Conservation (phyloP, 768 basidiomycete species). For the Cystofilobasidium ferigula region DNA sequence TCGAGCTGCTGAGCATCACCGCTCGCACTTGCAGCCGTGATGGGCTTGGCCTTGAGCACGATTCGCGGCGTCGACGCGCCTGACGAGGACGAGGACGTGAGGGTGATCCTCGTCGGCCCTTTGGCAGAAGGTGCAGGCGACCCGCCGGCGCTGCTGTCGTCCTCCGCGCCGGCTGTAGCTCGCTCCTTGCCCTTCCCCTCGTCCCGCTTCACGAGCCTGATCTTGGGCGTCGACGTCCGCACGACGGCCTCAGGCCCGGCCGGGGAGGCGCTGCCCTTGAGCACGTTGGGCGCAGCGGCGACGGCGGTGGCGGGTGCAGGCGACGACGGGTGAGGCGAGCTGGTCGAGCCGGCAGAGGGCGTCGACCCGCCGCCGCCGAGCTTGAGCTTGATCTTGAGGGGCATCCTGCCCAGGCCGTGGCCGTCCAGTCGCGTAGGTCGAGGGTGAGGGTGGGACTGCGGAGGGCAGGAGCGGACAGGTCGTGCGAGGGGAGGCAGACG, state of each 20-base stretch:
- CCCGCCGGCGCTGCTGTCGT: background rate
- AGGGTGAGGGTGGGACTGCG: no score
- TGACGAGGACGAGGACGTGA: background rate
- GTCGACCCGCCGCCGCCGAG: background rate
- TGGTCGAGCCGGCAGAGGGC: background rate
- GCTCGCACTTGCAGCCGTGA: no score
- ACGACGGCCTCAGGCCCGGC: background rate
- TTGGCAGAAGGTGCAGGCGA: background rate
- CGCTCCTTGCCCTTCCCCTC: background rate
- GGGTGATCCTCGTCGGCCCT: background rate
- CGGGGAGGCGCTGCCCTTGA: no score
- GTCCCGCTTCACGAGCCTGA: background rate
- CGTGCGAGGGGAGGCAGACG: no score
- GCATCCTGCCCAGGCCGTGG: no score
- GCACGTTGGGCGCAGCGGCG: background rate
- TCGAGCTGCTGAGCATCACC: no score
- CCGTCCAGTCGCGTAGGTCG: no score
- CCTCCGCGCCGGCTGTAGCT: background rate
- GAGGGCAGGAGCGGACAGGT: no score
- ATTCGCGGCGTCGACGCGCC: background rate
- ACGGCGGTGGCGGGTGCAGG: background rate
- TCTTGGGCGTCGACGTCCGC: background rate
- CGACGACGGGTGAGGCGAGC: background rate
- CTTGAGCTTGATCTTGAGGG: conserved; percentile 24
- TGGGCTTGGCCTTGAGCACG: background rate